Evolutionary conservation across 331 rosid genomes (phyloP).

Genomic region (Quercus lobata): DNA sequence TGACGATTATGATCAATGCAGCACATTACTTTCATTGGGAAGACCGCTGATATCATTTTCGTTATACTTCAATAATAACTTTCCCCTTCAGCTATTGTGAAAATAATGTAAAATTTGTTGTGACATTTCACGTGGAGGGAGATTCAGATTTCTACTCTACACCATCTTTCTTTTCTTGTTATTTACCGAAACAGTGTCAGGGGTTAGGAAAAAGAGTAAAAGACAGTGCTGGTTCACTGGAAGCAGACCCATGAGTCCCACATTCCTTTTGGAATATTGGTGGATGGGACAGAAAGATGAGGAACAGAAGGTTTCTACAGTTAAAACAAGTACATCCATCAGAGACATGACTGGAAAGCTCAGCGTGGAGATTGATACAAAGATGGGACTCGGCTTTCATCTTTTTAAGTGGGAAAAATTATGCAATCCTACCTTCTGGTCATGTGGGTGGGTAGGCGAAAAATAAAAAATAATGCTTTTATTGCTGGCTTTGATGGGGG

Average conservation of each 20-base stretch:
- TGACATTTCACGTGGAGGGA: not conserved
- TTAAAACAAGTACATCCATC: constrained; percentile 65
- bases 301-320: constrained; percentile 96
- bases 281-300: constrained; percentile 99
- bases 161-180: constrained; percentile 18
- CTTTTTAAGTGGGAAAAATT: constrained; percentile 64
- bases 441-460: constrained; percentile 27
- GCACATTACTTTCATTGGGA: too few relatives aligned
- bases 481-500: not conserved
- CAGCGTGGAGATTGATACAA: constrained; percentile 60
- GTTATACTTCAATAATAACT: too few relatives aligned
- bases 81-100: too few relatives aligned
- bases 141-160: constrained; percentile 11
- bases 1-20: too few relatives aligned
- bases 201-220: constrained; percentile 18
- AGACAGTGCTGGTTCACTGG: constrained; percentile 57
- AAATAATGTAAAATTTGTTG: too few relatives aligned
- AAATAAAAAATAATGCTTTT: not conserved
- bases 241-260: constrained; percentile 60
- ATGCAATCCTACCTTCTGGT: constrained; percentile 33
- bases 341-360: constrained; percentile 83
- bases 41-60: too few relatives aligned
- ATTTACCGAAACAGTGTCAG: constrained; percentile 38
- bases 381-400: constrained; percentile 64
- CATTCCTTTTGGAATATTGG: constrained; percentile 79